Percentiles rank a stretch among this genome's conserved stretches.
phyloP scores from a whole-genome alignment of 1,139 yeast species.

The Taphrina pruni region DNA sequence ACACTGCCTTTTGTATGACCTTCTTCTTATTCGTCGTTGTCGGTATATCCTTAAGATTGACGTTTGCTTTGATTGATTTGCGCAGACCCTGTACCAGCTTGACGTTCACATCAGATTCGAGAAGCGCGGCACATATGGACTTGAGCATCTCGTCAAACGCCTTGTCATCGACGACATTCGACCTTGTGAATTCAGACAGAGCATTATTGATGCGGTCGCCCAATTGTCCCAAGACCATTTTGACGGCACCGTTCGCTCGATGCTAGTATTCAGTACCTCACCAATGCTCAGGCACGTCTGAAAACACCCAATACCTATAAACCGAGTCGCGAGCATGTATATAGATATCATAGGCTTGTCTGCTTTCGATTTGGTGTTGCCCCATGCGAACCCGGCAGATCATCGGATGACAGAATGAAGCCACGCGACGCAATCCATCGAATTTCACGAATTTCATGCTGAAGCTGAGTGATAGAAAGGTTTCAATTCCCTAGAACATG shows the following conservation, averaged over 20 bases:
- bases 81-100: constrained; percentile 78
- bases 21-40: constrained; percentile 70
- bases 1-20: constrained; percentile 82
- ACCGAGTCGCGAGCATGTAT: too few species aligned
- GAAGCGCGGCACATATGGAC: constrained; percentile 84
- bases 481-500: too few species aligned
- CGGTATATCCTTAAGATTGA: constrained; percentile 59
- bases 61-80: constrained; percentile 68
- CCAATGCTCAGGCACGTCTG: too few species aligned
- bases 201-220: constrained; percentile 85
- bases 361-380: not conserved
- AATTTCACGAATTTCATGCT: not conserved
- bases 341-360: not conserved
- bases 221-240: constrained; percentile 92
- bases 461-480: not conserved
- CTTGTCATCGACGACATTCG: constrained; percentile 65
- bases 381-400: not conserved
- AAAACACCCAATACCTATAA: too few species aligned
- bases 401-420: not conserved
- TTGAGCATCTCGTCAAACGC: constrained; percentile 75
- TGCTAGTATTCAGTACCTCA: too few species aligned
- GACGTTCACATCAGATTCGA: constrained; percentile 92
- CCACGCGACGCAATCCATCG: not conserved
- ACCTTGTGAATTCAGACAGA: constrained; percentile 69
- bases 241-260: constrained; percentile 7